Evolutionary conservation across 2,329 filamentous ascomycete genomes (phyloP), one percentile per base, ranked within the genome.

Genomic region (Periconia macrospinosa): DNA sequence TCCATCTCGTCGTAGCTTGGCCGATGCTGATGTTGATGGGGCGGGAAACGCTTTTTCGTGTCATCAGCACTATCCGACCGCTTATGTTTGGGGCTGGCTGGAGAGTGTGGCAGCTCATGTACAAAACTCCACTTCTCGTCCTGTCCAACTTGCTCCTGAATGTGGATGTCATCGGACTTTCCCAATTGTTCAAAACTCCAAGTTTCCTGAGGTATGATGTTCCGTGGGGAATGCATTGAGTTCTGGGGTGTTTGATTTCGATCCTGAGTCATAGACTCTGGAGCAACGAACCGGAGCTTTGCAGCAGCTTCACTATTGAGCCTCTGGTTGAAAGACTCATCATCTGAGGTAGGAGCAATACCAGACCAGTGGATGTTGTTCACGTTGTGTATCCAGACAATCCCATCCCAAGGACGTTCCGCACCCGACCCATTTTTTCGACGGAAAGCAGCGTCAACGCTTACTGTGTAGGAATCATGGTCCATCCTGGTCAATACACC

Each of bases 131-230:
- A 37, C 9, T 14, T 14, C n/a, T 49, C n/a, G 5, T 52, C 56
- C 9, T 50, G 50, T 17, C 46, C 43, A 6, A 50, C 7, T 53
- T 58, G 19, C 14, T 20, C 49, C 23, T 42, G 15, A 6, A 42
- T 48, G 19, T 56, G 40, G 6, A 40, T 27, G 14, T 8, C 23
- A 5, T 27, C 5, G 23, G 23, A 27, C 23, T 27, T 27, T 27
- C 23, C 23, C 3, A 27, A 5, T 3, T 8, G 23, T 27, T 27
- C 23, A 27, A 27, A 27, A 5, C 23, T 27, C 23, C 23, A 27
- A 27, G 23, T 27, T 27, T 3, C 23, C 8, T 3, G 8, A 27
- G 23, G 23, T 27, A 27, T 27, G 8, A 27, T 27, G 23, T 27
- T 27, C 8, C 8, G 23, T 27, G 8, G 23, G 8, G 5, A 3